phyloP scores from a whole-genome alignment of 2,329 filamentous ascomycete genomes.

The Fusarium pilosicola region DNA sequence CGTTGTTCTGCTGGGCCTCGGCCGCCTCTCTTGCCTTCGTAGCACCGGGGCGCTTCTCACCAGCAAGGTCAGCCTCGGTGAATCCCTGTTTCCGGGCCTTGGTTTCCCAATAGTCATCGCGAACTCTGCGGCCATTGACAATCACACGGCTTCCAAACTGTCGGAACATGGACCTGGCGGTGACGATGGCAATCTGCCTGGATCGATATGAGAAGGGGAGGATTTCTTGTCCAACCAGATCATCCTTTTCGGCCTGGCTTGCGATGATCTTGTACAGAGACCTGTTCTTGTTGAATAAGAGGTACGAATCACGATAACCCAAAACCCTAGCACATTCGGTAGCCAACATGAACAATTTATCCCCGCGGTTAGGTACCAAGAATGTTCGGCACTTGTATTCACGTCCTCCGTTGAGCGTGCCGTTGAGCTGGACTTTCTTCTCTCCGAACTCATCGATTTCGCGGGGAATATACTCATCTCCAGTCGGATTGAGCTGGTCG shows the following conservation, averaged over 20 bases:
- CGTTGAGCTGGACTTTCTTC: slow-evolving; percentile 88
- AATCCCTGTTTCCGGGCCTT: slow-evolving; percentile 98
- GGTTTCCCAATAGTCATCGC: slow-evolving; percentile 98
- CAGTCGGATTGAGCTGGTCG: slow-evolving; percentile 87
- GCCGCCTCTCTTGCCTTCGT: slow-evolving; percentile 88
- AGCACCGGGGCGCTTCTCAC: slow-evolving; percentile 93
- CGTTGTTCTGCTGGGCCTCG: slow-evolving; percentile 68
- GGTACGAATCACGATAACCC: slow-evolving; percentile 95
- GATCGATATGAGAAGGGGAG: slow-evolving; percentile 97
- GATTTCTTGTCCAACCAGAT: slow-evolving; percentile 93
- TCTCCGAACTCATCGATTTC: slow-evolving; percentile 94
- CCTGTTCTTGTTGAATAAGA: slow-evolving; percentile 98
- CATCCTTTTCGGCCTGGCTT: slow-evolving; percentile 94
- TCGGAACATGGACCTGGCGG: slow-evolving; percentile 96
- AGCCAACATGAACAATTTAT: slow-evolving; percentile 98
- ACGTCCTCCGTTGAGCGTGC: slow-evolving; percentile 81
- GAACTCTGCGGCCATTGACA: slow-evolving; percentile 85
- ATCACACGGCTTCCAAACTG: slow-evolving; percentile 97
- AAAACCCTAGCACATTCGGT: slow-evolving; percentile 96
- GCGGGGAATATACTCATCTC: slow-evolving; percentile 93
- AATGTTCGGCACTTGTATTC: slow-evolving; percentile 96
- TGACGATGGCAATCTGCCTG: slow-evolving; percentile 98
- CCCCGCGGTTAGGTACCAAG: slow-evolving; percentile 86
- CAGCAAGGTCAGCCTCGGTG: slow-evolving; percentile 93
- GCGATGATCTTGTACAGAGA: slow-evolving; percentile 98